Base-by-base conservation (phyloP, 2,329 filamentous ascomycete genomes). In the Curvularia sp. region DNA sequence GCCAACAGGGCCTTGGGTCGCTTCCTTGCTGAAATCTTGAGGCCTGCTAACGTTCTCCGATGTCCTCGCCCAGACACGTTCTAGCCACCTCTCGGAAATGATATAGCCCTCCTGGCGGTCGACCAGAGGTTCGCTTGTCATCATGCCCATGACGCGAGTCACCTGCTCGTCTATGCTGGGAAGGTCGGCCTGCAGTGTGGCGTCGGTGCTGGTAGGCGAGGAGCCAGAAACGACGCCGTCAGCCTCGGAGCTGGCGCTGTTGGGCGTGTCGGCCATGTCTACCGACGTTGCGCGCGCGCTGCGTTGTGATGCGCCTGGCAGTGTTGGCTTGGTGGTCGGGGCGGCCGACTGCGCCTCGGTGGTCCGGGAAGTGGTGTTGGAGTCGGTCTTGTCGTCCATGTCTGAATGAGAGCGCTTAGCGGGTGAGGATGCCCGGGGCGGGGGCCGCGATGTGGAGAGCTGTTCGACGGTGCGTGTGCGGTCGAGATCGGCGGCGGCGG, bases 61-160 rank as follows among this genome's bases (percentile, higher is more conserved):
- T 4, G 72, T 75, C 30, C 75, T 62, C 3, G 75, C 70, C 61
- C 68, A 75, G 5, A 77, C 75, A 38, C 75, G 73, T 56, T 85
- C 83, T 33, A 97, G 83, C 95, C 95, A 98, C 58, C 83, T 83
- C 50, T 84, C 85, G 1, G 93, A 96, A 4, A 98, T 86, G 20
- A 96, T 78, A 68, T 89, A 97, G 13, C 89, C 91, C 54, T 86
- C 84, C 58, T 91, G 86, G n/a, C 89, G 89, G 61, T 93, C 90
- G 58, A 58, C 52, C 41, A 86, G 78, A n/a, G 88, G 75, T 7
- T 85, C 82, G 68, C 72, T 75, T 66, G 84, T 78, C 26, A 85
- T 75, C 26, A 93, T 78, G 31, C 83, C 82, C 68, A 86, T 84
- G 50, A 97, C 91, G 38, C 86, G 86, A 57, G 84, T 85, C 58